Evolutionary conservation across 2,329 filamentous ascomycete species (phyloP), one percentile per base, ranked within the genome.

Genomic region (Didymella lethalis): DNA sequence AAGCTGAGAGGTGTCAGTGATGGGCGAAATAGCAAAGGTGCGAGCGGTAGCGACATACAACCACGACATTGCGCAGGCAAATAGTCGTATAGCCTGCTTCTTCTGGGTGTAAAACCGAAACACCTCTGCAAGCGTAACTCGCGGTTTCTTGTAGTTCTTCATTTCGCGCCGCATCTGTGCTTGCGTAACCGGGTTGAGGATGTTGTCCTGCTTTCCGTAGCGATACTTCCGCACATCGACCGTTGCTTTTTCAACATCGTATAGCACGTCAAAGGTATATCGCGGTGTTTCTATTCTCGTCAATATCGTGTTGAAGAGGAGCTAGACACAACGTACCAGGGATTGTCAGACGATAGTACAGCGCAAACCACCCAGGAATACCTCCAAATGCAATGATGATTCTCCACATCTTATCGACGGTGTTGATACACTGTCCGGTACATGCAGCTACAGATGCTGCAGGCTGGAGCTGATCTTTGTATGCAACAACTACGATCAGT

Each of bases 321-420:
- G 6, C 1, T 38, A 7, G 3, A 7, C 7, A 1, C 14, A 20
- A 16, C 55, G 38, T n/a, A 48, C 55, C 55, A 23, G 92, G 92
- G 65, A 96, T 94, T 51, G 91, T 95, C 4, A 95, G 85, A 62
- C 91, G 89, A 79, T 91, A 95, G 82, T 95, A 95, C 18, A 96
- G 85, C 20, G 92, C 91, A 63, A 93, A 87, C 74, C 88, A 91
- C 43, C 89, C 91, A 2, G 91, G 91, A 8, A 95, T 86, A 44
- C 90, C 90, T 65, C 91, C 91, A 70, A 93, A 90, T 12, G 91
- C 91, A 71, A 95, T 91, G 48, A 95, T 83, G 14, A 88, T 83
- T 66, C 91, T 86, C 91, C 91, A 95, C 89, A 93, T 93, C 83
- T 92, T 93, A 80, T 95, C 91, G 6, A 93, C 90, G 1, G 91